Base-by-base conservation (phyloP, 2,329 filamentous ascomycete species). In the Colletotrichum filicis region DNA sequence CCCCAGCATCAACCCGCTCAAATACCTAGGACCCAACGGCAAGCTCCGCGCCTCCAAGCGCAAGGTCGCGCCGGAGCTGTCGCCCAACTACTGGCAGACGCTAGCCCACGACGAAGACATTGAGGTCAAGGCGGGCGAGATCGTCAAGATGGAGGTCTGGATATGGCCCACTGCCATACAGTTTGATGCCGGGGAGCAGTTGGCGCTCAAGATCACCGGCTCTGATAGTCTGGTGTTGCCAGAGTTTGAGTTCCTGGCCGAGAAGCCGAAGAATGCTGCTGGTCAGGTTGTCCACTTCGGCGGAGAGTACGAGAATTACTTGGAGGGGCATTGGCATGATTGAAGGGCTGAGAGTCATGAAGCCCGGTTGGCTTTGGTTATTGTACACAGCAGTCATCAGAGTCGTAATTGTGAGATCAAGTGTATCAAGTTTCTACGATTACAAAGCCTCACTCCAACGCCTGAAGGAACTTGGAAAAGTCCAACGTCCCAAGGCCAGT, bases 1-100 rank as follows among this genome's bases (percentile, higher is more conserved):
- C 4, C 59, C 66, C 11, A 28, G 65, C n/a, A 52, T 37, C 52
- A 69, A 69, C 60, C 60, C 66, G 4, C 49, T 69, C 8, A 69
- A 69, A 22, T 59, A 70, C 1, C 37, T 65, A 5, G 67, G 67
- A 3, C 67, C 67, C 1, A 66, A 42, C 32, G 67, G 67, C 1
- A 63, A 28, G 30, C 55, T 70, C 4, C 60, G 67, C 6, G 67
- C 67, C 3, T 63, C 57, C 5, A 58, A 52, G 37, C 22, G 67
- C 1, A 65, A 53, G 30, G 19, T 53, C 7, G 60, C 67, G 16
- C 53, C 61, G 4, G 61, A 70, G 37, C 24, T 66, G 4, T 42
- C 37, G 16, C 60, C 42, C 5, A 8, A 2, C 8, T 32, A 37
- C 22, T 70, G 67, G 67, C 37, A 59, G 55, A 65, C 67, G 2